Percentiles rank a stretch among this genome's conserved stretches.
phyloP scores from a whole-genome alignment of 805 yeast genomes.

The Candida ulmi region DNA sequence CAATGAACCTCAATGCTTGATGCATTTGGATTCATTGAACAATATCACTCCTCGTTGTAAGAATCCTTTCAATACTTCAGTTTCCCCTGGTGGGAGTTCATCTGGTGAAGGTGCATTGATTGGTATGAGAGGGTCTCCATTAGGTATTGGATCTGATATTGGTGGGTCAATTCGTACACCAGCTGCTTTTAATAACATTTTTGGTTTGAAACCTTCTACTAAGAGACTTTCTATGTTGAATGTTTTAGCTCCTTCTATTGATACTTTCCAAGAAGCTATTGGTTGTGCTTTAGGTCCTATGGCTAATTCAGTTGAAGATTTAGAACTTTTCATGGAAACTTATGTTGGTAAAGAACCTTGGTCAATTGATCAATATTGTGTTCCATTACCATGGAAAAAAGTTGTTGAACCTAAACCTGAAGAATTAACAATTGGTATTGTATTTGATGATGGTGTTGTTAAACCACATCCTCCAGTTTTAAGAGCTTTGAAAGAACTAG shows the following conservation, averaged over 20 bases:
- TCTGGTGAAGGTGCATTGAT: constrained; percentile 67
- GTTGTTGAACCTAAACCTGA: constrained; percentile 31
- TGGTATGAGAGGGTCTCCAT: constrained; percentile 49
- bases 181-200: constrained; percentile 55
- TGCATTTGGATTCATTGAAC: constrained; percentile 61
- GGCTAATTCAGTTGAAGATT: constrained; percentile 55
- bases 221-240: constrained; percentile 38
- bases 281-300: constrained; percentile 68
- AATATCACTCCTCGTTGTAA: constrained; percentile 52
- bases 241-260: constrained; percentile 10
- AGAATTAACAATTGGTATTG: constrained; percentile 52
- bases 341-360: constrained; percentile 49
- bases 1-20: constrained; percentile 59
- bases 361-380: constrained; percentile 32
- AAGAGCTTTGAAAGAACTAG: constrained; percentile 51
- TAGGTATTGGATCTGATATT: constrained; percentile 64
- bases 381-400: constrained; percentile 36
- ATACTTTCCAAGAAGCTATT: constrained; percentile 42
- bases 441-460: constrained; percentile 60
- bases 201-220: constrained; percentile 56
- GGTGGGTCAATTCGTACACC: constrained; percentile 69
- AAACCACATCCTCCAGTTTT: constrained; percentile 62
- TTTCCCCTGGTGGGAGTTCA: constrained; percentile 68
- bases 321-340: constrained; percentile 58
- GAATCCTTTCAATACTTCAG: constrained; percentile 49